A percentile compares a stretch with the other conserved stretches of the same genome.
These are phyloP conservation scores for Trichoderma aggressivum DNA, from an alignment of 2,329 filamentous ascomycete species.

Conservation along the genomic window DNA sequence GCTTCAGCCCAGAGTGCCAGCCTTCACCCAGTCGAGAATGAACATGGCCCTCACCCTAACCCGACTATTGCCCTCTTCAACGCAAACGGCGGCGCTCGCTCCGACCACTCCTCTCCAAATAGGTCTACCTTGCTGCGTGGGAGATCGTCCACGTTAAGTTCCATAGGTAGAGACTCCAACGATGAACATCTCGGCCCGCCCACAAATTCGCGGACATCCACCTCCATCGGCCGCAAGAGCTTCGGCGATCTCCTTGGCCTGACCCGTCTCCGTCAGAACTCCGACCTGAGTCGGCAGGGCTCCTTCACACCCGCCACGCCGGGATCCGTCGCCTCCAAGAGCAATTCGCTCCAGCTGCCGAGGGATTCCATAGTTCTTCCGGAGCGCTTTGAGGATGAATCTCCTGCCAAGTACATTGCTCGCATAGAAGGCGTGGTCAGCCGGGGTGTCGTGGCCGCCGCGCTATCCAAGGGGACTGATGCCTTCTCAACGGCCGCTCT, in stretches of 20 bases:
- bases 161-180: slow-evolving; percentile 67
- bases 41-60: slow-evolving; percentile 24
- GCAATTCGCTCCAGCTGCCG: slow-evolving; percentile 75
- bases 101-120: slow-evolving; percentile 66
- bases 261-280: slow-evolving; percentile 74
- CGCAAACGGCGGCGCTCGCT: slow-evolving; percentile 37
- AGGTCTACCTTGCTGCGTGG: slow-evolving; percentile 62
- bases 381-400: slow-evolving; percentile 80
- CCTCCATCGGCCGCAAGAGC: slow-evolving; percentile 87
- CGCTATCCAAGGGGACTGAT: slow-evolving; percentile 82
- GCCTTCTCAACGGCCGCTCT: slow-evolving; percentile 78
- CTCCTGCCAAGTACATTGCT: slow-evolving; percentile 82
- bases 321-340: slow-evolving; percentile 68
- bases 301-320: slow-evolving; percentile 69
- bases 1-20: slow-evolving; percentile 34
- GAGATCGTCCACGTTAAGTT: slow-evolving; percentile 87
- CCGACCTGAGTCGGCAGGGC: slow-evolving; percentile 68
- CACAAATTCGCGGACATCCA: slow-evolving; percentile 66
- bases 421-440: slow-evolving; percentile 77
- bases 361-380: slow-evolving; percentile 68
- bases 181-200: slow-evolving; percentile 67
- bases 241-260: slow-evolving; percentile 85
- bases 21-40: slow-evolving; percentile 22
- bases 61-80: slow-evolving; percentile 37
- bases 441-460: slow-evolving; percentile 77